Conservation (phyloP, 306 rosid species). For the Benincasa hispida region DNA sequence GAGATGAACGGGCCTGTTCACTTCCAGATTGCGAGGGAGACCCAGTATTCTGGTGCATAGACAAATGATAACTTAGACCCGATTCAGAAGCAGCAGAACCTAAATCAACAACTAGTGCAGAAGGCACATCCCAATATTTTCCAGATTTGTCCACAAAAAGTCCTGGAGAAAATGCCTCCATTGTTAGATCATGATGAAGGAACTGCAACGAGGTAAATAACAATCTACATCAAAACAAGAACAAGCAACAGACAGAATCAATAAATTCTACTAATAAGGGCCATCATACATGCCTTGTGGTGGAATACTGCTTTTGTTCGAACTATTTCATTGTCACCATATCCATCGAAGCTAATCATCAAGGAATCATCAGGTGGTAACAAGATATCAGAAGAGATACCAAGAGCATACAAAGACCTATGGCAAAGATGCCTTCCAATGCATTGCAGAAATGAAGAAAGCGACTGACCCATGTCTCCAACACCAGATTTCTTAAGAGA, state of each 20-base stretch:
- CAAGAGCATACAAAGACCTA: conserved; percentile 60
- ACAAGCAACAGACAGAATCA: background rate
- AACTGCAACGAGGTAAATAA: conserved; percentile 38
- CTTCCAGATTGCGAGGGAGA: conserved; percentile 36
- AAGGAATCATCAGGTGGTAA: conserved; percentile 51
- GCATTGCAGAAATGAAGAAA: conserved; percentile 37
- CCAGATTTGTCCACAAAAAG: conserved; percentile 66
- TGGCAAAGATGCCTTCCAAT: conserved; percentile 37
- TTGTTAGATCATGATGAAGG: conserved; percentile 52
- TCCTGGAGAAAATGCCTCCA: conserved; percentile 77
- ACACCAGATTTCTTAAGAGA: conserved; percentile 23
- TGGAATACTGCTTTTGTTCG: conserved; percentile 52
- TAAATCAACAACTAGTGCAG: conserved; percentile 55
- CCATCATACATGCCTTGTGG: conserved; percentile 37
- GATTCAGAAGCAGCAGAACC: conserved; percentile 54
- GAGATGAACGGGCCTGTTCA: conserved; percentile 21
- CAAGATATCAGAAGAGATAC: conserved; percentile 54
- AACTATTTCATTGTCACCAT: conserved; percentile 26
- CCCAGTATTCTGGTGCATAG: conserved; percentile 48
- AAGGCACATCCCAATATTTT: conserved; percentile 86
- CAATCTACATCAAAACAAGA: background rate
- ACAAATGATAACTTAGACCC: conserved; percentile 51
- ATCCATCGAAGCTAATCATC: conserved; percentile 48
- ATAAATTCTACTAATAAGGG: background rate
- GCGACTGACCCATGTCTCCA: conserved; percentile 19